Base-by-base conservation (phyloP, 176 grass and related monocot species). In the Lolium rigidum region DNA sequence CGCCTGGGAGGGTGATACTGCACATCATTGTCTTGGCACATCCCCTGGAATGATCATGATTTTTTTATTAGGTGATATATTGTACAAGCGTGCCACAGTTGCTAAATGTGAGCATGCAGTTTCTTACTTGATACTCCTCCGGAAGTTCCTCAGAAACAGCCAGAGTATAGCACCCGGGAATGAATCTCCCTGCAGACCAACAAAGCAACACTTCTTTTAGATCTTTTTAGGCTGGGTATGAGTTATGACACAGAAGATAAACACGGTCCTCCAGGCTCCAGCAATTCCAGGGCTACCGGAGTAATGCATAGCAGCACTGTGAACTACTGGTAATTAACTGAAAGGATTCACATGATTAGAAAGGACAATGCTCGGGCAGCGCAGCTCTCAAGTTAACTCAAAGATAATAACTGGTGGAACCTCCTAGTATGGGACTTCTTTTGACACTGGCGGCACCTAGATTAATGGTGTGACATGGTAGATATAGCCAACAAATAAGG, bases 121-220 rank as follows among this genome's bases (percentile, higher is more conserved):
- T 64, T 76, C 63, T 41, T 88, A 98, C 97, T 78, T 92, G 93
- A 76, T 98, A 98, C 85, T 98, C 97, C 59, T 96, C 97, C 5
- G 94, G 93, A 73, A 99, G 97, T 79, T 99, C 97, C 83, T 98
- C 97, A 1, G 93, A 94, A 47, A 98, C 92, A 2, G 88, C 94
- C 58, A 98, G 94, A 22, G 97, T 98, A 58, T 98, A 98, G 80
- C 97, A 96, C n/a, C 94, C 94, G 4, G 97, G 97, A 80, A 98
- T 96, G 85, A 96, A 96, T 77, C 86, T 94, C 68, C 94, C 97
- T 98, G 85, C 51, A 86, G 31, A 77, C 56, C 37, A 73, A 14
- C 52, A 70, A 65, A 78, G n/a, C 10, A 10, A 20, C 6, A 68
- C 41, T 38, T n/a, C 14, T 16, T n/a, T 12, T 10, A 2, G 59